Percentiles rank a stretch among this genome's conserved stretches.
These are phyloP conservation scores for Blastocystis sp. DNA, from an alignment of 352 stramenopile species.

Conservation along the genomic window DNA sequence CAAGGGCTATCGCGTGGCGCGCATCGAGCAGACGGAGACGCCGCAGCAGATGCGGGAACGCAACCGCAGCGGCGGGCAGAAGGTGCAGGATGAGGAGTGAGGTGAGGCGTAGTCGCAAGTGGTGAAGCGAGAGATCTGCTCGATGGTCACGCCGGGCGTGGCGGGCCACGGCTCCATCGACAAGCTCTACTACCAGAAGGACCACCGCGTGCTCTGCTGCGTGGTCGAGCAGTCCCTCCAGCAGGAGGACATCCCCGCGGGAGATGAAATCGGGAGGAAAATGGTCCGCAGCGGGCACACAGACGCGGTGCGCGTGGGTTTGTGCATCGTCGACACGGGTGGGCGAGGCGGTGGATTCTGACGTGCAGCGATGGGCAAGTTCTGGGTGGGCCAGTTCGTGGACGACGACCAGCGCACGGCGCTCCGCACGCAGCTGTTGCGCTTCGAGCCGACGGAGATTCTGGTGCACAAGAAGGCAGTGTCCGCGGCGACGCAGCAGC, in stretches of 20 bases:
- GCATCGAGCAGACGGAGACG: conserved; percentile 98
- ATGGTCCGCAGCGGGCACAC: conserved; percentile 41
- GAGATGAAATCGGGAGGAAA: conserved; percentile 24
- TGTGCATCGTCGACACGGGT: conserved; percentile 89
- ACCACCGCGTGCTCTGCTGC: conserved; percentile 73
- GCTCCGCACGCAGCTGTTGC: conserved; percentile 89
- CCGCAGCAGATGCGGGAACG: conserved; percentile 90
- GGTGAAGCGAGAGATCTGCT: conserved; percentile 90
- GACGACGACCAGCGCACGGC: conserved; percentile 89
- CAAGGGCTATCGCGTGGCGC: conserved; percentile 92
- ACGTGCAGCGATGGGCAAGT: conserved; percentile 74
- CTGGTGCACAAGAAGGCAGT: conserved; percentile 78
- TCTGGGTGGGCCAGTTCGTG: conserved; percentile 93
- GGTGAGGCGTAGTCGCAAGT: conserved; percentile 78
- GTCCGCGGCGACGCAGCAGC: conserved; percentile 76
- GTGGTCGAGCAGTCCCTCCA: conserved; percentile 39
- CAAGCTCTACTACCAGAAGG: conserved; percentile 71
- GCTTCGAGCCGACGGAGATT: conserved; percentile 82
- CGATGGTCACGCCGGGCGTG: conserved; percentile 84
- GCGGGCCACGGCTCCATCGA: conserved; percentile 68
- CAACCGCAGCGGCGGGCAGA: conserved; percentile 78
- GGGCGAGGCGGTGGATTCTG: conserved; percentile 71
- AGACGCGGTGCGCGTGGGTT: conserved; percentile 74
- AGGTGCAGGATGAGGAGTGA: not conserved
- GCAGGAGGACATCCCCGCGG: not conserved